Evolutionary conservation across 2,329 filamentous ascomycete genomes (phyloP).

Genomic region (Pseudopyrenochaeta lycopersici): DNA sequence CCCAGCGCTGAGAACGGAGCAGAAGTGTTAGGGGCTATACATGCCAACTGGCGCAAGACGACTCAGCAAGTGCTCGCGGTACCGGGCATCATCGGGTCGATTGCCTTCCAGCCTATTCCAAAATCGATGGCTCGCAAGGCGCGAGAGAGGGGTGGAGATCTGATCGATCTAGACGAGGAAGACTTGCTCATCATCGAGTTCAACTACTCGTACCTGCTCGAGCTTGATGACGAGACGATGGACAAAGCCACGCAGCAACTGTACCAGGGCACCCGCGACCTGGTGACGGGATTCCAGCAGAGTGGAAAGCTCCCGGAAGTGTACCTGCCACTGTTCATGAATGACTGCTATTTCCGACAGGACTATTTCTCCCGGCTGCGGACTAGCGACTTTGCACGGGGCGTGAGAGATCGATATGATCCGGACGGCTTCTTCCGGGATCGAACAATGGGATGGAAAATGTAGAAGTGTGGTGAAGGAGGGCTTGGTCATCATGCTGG

Average conservation of each 20-base stretch:
- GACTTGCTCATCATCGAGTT: conserved; percentile 56
- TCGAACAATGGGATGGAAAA: conserved; percentile 52
- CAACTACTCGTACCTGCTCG: conserved; percentile 49
- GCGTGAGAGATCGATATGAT: conserved; percentile 50
- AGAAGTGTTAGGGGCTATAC: conserved; percentile 29
- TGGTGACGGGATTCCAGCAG: conserved; percentile 45
- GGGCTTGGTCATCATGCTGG: conserved; percentile 15
- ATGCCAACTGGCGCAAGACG: conserved; percentile 35
- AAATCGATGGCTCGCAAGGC: conserved; percentile 30
- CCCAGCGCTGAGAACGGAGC: conserved; percentile 24
- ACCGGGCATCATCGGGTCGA: conserved; percentile 30
- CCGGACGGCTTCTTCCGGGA: conserved; percentile 52
- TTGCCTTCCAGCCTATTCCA: conserved; percentile 43
- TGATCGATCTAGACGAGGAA: conserved; percentile 51
- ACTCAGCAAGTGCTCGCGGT: conserved; percentile 24
- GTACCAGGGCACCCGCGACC: conserved; percentile 48
- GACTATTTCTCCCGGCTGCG: conserved; percentile 55
- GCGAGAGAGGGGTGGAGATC: conserved; percentile 33
- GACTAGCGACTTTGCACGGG: conserved; percentile 41
- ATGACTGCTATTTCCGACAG: conserved; percentile 55
- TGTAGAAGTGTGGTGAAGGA: conserved; percentile 23
- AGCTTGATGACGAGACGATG: conserved; percentile 46
- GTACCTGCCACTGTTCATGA: conserved; percentile 58
- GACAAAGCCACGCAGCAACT: conserved; percentile 49
- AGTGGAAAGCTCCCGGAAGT: conserved; percentile 49